Evolutionary conservation across 768 basidiomycete genomes (phyloP), one percentile per base, ranked within the genome.

Genomic region (Heimioporus sp.): DNA sequence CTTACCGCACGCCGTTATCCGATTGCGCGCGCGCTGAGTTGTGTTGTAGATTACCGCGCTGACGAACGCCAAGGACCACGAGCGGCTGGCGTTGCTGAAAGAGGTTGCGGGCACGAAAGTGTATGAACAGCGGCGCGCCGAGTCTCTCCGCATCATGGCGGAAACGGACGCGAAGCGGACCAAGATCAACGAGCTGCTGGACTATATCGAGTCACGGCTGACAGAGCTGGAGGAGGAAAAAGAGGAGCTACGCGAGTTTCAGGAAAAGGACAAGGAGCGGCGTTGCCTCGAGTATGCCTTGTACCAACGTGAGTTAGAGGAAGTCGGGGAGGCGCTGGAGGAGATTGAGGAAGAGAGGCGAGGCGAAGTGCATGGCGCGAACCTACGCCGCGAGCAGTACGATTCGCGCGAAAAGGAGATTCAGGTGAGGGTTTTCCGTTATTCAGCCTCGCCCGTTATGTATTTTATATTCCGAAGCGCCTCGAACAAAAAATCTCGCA

Each of bases 61-160:
- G 12, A 99, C 96, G 9, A 99, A 98, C 57, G 95, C 95, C 20
- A 97, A 97, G 68, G 97, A 99, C 63, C 83, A 86, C 45, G 96
- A 99, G 67, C 82, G 97, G 2, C 79, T 99, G 6, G 85, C 90
- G 0, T 79, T 99, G n/a, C 76, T 99, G 42, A 98, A 99, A 65
- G 97, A 99, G 69, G 95, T 99, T 0, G 97, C 96, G 0, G 97
- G 97, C 4, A 99, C 97, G 0, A 93, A 97, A 61, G 93, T 98
- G 1, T 99, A 99, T 64, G 97, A 99, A 71, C 90, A 96, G 64
- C 85, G 95, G 43, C 82, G 96, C 15, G 59, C 88, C 1, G 97
- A 99, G 66, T 94, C 91, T 5, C 75, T 95, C n/a, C 86, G 90
- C 48, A 94, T 98, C 66, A 97, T 98, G 91, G 82, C 92, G 28